Evolutionary conservation across 805 yeast genomes (phyloP), one percentile per base, ranked within the genome.

Genomic region (Sugiyamaella lignohabitans): DNA sequence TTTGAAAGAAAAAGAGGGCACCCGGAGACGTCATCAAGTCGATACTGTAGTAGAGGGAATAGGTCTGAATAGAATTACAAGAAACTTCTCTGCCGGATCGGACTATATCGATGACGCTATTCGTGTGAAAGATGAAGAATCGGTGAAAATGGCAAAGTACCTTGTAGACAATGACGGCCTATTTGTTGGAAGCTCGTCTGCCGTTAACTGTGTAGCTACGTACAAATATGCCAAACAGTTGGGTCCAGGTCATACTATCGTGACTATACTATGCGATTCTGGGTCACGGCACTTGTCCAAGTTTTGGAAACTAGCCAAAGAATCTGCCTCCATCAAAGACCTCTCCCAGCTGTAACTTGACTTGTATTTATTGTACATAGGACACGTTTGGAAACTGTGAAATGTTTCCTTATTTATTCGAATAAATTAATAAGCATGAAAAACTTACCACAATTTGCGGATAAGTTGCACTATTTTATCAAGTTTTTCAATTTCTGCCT

Each of bases 31-130:
- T 55, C 98, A 93, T 63, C 98, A 91, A 65, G 98, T 91, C 1
- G 98, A 91, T 63, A 93, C 98, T 0, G 60, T 89, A 1, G 82
- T 91, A 2, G 98, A 91, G 64, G 98, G 98, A 0, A 84, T 91
- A 23, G 98, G 98, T 0, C 67, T 91, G 48, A 93, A 87, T 57
- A 71, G 98, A 53, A 68, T 93, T 21, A 91, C 98, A 0, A 75
- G 76, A 58, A 91, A 91, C 63, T 86, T 91, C 63, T 66, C 72
- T 40, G 75, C 73, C 42, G 98, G 87, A 1, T 87, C 85, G 55
- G 59, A 64, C 1, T 73, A 63, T 48, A 80, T 91, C 11, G 95
- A 87, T 60, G 89, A 81, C 52, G 82, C 96, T 0, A 71, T 86
- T 17, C 70, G 88, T 48, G 95, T 91, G 1, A 65, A 78, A 1